phyloP scores from a whole-genome alignment of 805 yeast genomes.

The Yamadazyma insecticola region DNA sequence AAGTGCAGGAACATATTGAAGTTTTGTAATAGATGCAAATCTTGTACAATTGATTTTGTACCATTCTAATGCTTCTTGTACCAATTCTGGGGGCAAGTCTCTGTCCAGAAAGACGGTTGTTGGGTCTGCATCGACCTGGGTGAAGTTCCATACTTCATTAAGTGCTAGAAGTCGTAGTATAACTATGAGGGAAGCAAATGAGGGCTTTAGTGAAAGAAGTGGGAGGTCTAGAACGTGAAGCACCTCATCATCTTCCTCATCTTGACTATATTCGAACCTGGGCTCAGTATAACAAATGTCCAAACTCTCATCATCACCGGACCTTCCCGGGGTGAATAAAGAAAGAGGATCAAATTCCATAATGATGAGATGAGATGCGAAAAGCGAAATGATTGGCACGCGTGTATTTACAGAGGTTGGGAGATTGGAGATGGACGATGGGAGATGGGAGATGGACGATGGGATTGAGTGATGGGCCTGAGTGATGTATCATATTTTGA shows the following conservation, averaged over 20 bases:
- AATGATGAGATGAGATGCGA: conserved; percentile 4
- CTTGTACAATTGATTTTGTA: conserved; percentile 30
- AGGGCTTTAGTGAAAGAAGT: conserved; percentile 39
- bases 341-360: conserved; percentile 42
- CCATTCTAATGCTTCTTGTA: conserved; percentile 41
- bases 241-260: conserved; percentile 16
- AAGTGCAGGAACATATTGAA: conserved; percentile 22
- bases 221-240: conserved; percentile 64
- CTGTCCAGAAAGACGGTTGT: conserved; percentile 27
- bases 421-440: too few species aligned
- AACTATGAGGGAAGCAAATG: conserved; percentile 39
- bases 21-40: conserved; percentile 17
- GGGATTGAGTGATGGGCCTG: too few species aligned
- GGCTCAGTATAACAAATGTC: not conserved
- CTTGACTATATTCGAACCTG: not conserved
- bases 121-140: conserved; percentile 10
- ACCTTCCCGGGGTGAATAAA: conserved; percentile 26
- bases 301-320: conserved; percentile 2
- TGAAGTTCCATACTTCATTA: conserved; percentile 49
- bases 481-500: too few species aligned
- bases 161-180: conserved; percentile 48
- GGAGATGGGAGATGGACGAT: too few species aligned
- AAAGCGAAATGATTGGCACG: too few species aligned
- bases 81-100: conserved; percentile 19
- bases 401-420: too few species aligned